Evolutionary conservation across 495 filamentous ascomycete genomes (phyloP).

Genomic region (Penicillium paxilli): DNA sequence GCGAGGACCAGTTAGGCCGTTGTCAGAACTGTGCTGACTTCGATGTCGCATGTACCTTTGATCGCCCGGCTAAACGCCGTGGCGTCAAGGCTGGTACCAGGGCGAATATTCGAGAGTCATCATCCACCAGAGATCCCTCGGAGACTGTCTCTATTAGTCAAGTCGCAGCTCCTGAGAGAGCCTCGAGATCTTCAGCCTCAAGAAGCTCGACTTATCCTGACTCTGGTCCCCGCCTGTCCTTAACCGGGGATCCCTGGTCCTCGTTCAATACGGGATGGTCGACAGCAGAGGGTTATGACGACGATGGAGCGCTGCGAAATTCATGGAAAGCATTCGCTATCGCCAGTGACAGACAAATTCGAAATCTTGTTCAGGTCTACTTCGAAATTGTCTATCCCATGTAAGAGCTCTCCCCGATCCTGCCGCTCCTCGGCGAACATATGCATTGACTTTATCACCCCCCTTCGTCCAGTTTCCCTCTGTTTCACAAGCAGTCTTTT

Average conservation of each 20-base stretch:
- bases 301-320: constrained; percentile 25
- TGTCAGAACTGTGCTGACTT: constrained; percentile 59
- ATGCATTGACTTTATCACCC: neutral
- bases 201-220: constrained; percentile 20
- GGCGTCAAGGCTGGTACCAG: constrained; percentile 43
- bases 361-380: constrained; percentile 41
- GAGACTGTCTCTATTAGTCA: constrained; percentile 3
- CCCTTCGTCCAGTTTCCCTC: constrained; percentile 36
- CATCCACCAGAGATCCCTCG: neutral
- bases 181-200: constrained; percentile 19
- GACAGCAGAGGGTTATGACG: constrained; percentile 24
- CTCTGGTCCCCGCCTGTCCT: constrained; percentile 11
- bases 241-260: constrained; percentile 24
- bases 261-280: constrained; percentile 22
- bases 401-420: constrained; percentile 11
- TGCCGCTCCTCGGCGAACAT: neutral
- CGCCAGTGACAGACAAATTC: constrained; percentile 27
- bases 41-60: constrained; percentile 73
- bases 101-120: constrained; percentile 8
- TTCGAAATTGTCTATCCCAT: constrained; percentile 44
- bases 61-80: constrained; percentile 66
- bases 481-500: constrained; percentile 48
- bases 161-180: constrained; percentile 8
- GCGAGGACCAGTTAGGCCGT: constrained; percentile 24
- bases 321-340: constrained; percentile 35